Percentiles rank a stretch among this genome's conserved stretches.
phyloP scores from a whole-genome alignment of 352 stramenopile species.

The Phytophthora syringae region DNA sequence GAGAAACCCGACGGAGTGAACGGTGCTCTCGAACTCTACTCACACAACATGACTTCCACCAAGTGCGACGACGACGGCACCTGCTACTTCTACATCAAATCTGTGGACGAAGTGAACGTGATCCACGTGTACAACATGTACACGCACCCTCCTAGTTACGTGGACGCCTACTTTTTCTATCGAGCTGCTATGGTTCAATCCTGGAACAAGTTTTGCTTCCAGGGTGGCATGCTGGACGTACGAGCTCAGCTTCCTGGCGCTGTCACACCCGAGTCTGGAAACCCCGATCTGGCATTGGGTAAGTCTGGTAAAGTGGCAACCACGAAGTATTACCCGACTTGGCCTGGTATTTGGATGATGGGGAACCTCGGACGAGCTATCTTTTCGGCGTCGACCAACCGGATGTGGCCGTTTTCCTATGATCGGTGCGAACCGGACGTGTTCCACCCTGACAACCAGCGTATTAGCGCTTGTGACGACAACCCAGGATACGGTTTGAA shows the following conservation, averaged over 20 bases:
- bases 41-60: too few relatives aligned
- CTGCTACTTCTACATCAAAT: too few relatives aligned
- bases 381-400: too few relatives aligned
- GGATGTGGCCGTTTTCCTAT: slow-evolving; percentile 95
- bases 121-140: slow-evolving; percentile 74
- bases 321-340: slow-evolving; percentile 52
- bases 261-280: slow-evolving; percentile 42
- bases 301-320: slow-evolving; percentile 22
- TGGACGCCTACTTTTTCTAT: slow-evolving; percentile 45
- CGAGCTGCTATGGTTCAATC: slow-evolving; percentile 87
- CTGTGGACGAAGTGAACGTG: slow-evolving; percentile 35
- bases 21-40: too few relatives aligned
- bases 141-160: slow-evolving; percentile 36
- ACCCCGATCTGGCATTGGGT: slow-evolving; percentile 48
- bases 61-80: too few relatives aligned
- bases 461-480: slow-evolving; percentile 86
- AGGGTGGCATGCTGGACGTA: slow-evolving; percentile 92
- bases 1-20: too few relatives aligned
- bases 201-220: too few relatives aligned
- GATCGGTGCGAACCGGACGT: slow-evolving; percentile 76
- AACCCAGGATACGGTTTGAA: slow-evolving; percentile 92
- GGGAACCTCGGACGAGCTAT: too few relatives aligned
- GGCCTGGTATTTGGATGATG: too few relatives aligned
- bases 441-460: slow-evolving; percentile 40
- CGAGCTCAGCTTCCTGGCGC: slow-evolving; percentile 86